Conservation (phyloP, 495 filamentous ascomycete species). For the Trichoderma reesei region DNA sequence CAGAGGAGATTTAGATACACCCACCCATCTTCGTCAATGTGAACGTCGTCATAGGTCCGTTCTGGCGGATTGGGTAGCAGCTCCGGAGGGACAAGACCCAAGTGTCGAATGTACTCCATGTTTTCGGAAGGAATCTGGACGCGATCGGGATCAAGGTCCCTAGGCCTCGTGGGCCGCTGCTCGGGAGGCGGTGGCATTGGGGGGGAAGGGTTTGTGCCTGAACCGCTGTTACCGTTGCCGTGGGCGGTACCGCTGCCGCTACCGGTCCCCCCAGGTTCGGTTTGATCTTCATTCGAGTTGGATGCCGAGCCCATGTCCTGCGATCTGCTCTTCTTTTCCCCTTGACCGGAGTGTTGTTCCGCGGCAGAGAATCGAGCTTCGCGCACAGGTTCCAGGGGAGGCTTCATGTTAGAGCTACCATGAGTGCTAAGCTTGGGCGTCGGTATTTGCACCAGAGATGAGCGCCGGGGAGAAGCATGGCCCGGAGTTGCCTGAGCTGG, state of each 20-base stretch:
- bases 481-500: not conserved
- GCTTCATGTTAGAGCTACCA: not conserved
- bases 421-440: slow-evolving; percentile 11
- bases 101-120: slow-evolving; percentile 62
- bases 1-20: slow-evolving; percentile 72
- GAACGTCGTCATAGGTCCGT: slow-evolving; percentile 33
- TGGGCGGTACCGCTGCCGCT: slow-evolving; percentile 24
- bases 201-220: slow-evolving; percentile 31
- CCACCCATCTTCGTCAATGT: slow-evolving; percentile 53
- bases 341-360: slow-evolving; percentile 12
- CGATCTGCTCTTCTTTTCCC: slow-evolving; percentile 23
- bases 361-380: slow-evolving; percentile 31
- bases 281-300: slow-evolving; percentile 30
- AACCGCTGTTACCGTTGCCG: slow-evolving; percentile 13
- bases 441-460: slow-evolving; percentile 16
- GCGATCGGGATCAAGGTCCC: slow-evolving; percentile 61
- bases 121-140: slow-evolving; percentile 60
- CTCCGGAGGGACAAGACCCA: slow-evolving; percentile 49
- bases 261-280: slow-evolving; percentile 26
- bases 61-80: slow-evolving; percentile 12
- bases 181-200: slow-evolving; percentile 35
- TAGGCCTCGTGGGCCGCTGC: slow-evolving; percentile 61
- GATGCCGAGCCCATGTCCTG: slow-evolving; percentile 29
- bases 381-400: slow-evolving; percentile 20
- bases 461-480: slow-evolving; percentile 18